Percentiles rank a stretch among this genome's conserved stretches.
phyloP scores from a whole-genome alignment of 140 eudicot genomes.

The Ambrosia hybrid region DNA sequence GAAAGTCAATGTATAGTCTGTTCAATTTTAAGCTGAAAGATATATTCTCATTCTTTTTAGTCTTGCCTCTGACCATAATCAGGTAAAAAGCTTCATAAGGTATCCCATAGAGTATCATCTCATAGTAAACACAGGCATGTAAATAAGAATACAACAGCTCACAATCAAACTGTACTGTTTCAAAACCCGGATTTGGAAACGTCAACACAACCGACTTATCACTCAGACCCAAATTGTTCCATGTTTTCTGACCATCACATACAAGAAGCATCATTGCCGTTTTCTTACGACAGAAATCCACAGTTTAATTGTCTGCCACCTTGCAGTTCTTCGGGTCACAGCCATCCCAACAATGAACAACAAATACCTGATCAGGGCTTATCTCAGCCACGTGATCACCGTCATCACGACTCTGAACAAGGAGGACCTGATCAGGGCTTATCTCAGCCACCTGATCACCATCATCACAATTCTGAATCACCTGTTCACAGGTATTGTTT shows the following conservation, averaged over 20 bases:
- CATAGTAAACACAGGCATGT: slow-evolving; percentile 3
- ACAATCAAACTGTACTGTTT: neutral
- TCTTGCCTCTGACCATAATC: neutral
- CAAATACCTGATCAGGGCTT: slow-evolving; percentile 11
- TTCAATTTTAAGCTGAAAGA: slow-evolving; percentile 3
- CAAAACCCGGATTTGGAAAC: slow-evolving; percentile 1
- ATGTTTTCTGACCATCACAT: slow-evolving; percentile 7
- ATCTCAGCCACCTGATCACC: slow-evolving; percentile 20
- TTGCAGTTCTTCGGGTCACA: neutral
- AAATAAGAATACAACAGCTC: slow-evolving; percentile 4
- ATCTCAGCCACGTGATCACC: slow-evolving; percentile 20
- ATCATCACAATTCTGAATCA: neutral
- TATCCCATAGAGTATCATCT: slow-evolving; percentile 10
- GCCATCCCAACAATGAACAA: slow-evolving; percentile 6
- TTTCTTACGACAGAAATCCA: neutral
- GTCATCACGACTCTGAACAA: neutral
- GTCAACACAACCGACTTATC: slow-evolving; percentile 3
- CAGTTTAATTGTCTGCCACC: neutral
- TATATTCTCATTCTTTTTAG: neutral
- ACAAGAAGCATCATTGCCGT: slow-evolving; percentile 16
- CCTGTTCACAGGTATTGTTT: slow-evolving; percentile 19
- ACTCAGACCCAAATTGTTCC: neutral
- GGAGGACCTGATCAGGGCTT: slow-evolving; percentile 14
- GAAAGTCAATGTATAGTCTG: neutral
- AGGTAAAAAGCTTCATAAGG: slow-evolving; percentile 28